Conservation (phyloP, 1,139 yeast genomes). For the Keqinozyma sinolaborantium region DNA sequence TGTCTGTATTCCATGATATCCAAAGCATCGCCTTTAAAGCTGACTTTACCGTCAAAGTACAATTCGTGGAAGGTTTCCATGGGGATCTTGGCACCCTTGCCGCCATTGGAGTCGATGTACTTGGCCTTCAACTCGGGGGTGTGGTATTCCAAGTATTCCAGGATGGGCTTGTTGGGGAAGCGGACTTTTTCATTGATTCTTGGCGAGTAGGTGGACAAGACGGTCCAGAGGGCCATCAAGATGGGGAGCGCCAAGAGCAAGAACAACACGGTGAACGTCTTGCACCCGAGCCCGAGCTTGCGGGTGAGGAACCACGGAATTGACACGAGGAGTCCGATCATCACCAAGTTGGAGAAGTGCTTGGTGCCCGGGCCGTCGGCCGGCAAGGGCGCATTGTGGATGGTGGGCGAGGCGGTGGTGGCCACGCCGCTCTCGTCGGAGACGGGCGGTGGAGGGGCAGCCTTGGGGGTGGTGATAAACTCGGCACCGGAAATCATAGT, state of each 20-base stretch:
- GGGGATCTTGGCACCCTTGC: slow-evolving; percentile 73
- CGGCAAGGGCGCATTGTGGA: slow-evolving; percentile 82
- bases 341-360: slow-evolving; percentile 64
- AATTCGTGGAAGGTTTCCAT: slow-evolving; percentile 91
- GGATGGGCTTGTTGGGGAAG: slow-evolving; percentile 76
- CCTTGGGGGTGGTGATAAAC: slow-evolving; percentile 59
- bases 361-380: slow-evolving; percentile 91
- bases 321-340: slow-evolving; percentile 49
- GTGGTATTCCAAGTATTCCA: slow-evolving; percentile 79
- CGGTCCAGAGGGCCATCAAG: slow-evolving; percentile 78
- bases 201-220: slow-evolving; percentile 75
- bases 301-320: slow-evolving; percentile 64
- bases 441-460: slow-evolving; percentile 47
- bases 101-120: slow-evolving; percentile 54
- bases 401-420: slow-evolving; percentile 68
- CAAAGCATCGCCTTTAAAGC: slow-evolving; percentile 84
- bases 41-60: slow-evolving; percentile 79
- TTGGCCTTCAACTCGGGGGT: slow-evolving; percentile 67
- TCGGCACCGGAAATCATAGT: slow-evolving; percentile 28
- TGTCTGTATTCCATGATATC: slow-evolving; percentile 84
- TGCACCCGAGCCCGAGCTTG: slow-evolving; percentile 72
- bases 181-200: slow-evolving; percentile 75
- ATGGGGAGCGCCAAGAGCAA: slow-evolving; percentile 62
- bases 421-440: slow-evolving; percentile 52
- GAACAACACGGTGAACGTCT: slow-evolving; percentile 57